Conservation (phyloP, 805 yeast species). For the Clavispora asparagi region DNA sequence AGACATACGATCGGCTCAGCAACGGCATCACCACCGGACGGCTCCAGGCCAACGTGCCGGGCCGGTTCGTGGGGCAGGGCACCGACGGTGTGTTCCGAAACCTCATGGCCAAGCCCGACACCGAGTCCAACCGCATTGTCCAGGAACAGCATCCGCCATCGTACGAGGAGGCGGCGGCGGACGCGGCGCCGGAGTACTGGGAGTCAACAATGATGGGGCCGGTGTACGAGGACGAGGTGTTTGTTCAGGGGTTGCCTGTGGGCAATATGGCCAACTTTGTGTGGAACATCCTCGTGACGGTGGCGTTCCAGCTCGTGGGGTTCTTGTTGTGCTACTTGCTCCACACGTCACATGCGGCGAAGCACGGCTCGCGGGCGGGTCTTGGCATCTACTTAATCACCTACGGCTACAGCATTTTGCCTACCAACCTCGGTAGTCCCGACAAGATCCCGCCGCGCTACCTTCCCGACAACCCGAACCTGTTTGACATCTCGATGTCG, state of each 20-base stretch:
- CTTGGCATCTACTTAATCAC: constrained; percentile 78
- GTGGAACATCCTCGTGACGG: constrained; percentile 85
- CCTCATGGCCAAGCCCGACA: constrained; percentile 83
- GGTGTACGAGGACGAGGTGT: constrained; percentile 79
- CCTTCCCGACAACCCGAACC: constrained; percentile 31
- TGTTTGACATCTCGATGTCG: constrained; percentile 25
- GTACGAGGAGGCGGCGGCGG: constrained; percentile 93
- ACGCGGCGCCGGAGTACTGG: constrained; percentile 95
- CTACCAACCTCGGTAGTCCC: constrained; percentile 35
- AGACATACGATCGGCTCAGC: constrained; percentile 38
- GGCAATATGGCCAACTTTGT: constrained; percentile 83
- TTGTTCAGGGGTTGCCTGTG: constrained; percentile 93
- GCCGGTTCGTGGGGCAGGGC: constrained; percentile 40
- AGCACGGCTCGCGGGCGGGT: constrained; percentile 91
- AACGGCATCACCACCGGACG: constrained; percentile 40
- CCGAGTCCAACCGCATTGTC: constrained; percentile 25
- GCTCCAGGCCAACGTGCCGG: constrained; percentile 40
- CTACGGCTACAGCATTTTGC: constrained; percentile 44
- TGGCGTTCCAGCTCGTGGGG: constrained; percentile 93
- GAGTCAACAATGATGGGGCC: constrained; percentile 81
- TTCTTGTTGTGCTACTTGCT: constrained; percentile 83
- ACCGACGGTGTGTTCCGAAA: constrained; percentile 93
- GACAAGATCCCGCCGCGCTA: constrained; percentile 28
- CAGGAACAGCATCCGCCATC: constrained; percentile 69
- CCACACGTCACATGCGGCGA: constrained; percentile 96